Evolutionary conservation across 345 rosid species (phyloP).

Genomic region (Cardiospermum halicacabum): DNA sequence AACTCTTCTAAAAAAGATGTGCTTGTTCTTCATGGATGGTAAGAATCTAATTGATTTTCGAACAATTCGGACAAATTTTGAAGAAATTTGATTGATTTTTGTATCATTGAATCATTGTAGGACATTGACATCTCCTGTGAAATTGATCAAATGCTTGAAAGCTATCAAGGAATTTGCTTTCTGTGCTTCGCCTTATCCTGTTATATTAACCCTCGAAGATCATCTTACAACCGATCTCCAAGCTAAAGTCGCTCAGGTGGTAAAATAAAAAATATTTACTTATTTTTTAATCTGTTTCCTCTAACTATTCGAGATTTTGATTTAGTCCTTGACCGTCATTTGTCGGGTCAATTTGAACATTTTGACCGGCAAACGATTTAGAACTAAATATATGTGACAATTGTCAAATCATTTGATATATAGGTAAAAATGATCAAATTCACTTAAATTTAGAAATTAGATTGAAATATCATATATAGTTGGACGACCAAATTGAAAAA

Average conservation of each 20-base stretch:
- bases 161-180: slow-evolving; percentile 68
- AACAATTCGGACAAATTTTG: background rate
- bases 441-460: too few relatives aligned
- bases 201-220: slow-evolving; percentile 73
- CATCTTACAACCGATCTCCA: slow-evolving; percentile 71
- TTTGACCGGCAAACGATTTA: too few relatives aligned
- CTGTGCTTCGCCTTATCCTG: slow-evolving; percentile 58
- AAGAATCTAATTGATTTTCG: slow-evolving; percentile 13
- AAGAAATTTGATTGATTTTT: slow-evolving; percentile 5
- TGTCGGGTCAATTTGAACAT: too few relatives aligned
- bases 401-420: too few relatives aligned
- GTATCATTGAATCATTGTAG: slow-evolving; percentile 37
- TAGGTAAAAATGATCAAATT: too few relatives aligned
- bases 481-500: too few relatives aligned
- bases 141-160: slow-evolving; percentile 56
- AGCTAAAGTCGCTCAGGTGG: slow-evolving; percentile 70
- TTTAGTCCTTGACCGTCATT: too few relatives aligned
- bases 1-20: slow-evolving; percentile 60
- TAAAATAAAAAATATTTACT: background rate
- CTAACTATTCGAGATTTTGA: background rate
- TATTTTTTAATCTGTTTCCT: background rate
- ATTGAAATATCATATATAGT: too few relatives aligned
- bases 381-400: too few relatives aligned
- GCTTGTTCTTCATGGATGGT: slow-evolving; percentile 91
- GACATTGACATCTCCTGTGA: slow-evolving; percentile 76